Evolutionary conservation across 2,329 filamentous ascomycete species (phyloP), one percentile per base, ranked within the genome.

Genomic region (Fusarium pseudocircinatum): DNA sequence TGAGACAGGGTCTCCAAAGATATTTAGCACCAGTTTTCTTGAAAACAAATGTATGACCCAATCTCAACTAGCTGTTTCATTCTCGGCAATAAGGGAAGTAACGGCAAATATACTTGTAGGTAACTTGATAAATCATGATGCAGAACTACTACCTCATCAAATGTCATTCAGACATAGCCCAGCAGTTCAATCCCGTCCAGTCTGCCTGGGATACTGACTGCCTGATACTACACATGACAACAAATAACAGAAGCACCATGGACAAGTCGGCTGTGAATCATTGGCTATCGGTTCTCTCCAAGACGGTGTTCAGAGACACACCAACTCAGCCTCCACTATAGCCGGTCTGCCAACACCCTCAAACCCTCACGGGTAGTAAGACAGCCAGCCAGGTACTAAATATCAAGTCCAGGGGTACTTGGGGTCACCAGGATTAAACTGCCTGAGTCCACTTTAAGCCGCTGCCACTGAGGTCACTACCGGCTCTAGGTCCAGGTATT

Each of bases 391-490:
- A 46, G 52, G 64, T 67, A 66, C 52, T 64, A 67, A 60, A 59
- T 44, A 44, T 53, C 58, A 47, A 60, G 44, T 56, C 56, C 62
- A 58, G 59, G 65, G 61, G 42, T 73, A 70, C 72, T 67, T 52
- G 40, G 32, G 44, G 37, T 37, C 42, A 54, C 72, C 69, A 73
- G 72, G 72, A 62, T 75, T 57, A 50, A 37, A 44, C 36, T 63
- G 64, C 42, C 28, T 16, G 30, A 61, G 47, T 60, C 66, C 66
- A 73, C 69, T 73, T 70, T 71, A 60, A 71, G 46, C 66, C 73
- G 73, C 69, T 73, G 69, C 44, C 69, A 47, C 60, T 57, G 70
- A 75, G 66, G 72, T 75, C 65, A 68, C 66, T 63, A 42, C 67
- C 44, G 44, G 36, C 37, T 52, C 40, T 43, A 59, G 36, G 56